Base-by-base conservation (phyloP, 495 filamentous ascomycete species). In the Jackrogersella minutella region DNA sequence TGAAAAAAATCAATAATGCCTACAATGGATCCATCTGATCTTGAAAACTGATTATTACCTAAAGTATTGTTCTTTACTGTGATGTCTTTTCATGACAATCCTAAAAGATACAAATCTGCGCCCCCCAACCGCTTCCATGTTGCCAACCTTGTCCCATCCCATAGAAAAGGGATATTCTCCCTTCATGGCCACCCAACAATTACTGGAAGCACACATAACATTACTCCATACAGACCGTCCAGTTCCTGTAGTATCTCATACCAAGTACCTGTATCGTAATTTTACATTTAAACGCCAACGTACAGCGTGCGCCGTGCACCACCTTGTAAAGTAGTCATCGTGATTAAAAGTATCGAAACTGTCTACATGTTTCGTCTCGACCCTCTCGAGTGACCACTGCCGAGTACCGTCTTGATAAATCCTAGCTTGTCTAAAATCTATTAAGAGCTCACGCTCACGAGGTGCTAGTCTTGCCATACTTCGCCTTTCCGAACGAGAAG, bases 401-500 rank as follows among this genome's bases (percentile, higher is more conserved):
- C 39, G 19, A 34, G 53, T 17, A 31, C n/a, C 28, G 22, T 24
- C 22, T 19, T 56, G 43, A 52, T 28, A 51, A 47, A 17, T 21
- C 49, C 56, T 16, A 13, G 13, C 21, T 16, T 51, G 37, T 43
- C 50, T 24, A 36, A 44, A 28, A 22, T 14, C 50, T 16, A 31
- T 52, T 17, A 19, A 59, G 22, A 17, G 3, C 33, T 16, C 21
- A 37, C n/a, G 26, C 59, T 69, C 63, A 80, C 19, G 72, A 74
- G 26, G 73, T 76, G 72, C 81, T 84, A 72, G 74, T 80, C 77
- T 84, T 86, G 62, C 78, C 82, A 79, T 97, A 97, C 59, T 87
- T 85, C 24, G 91, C 85, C 87, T 97, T 97, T 75, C 93, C 93
- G 67, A 97, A 88, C 14, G 92, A 88, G 83, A 97, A 97, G 37